A percentile compares a stretch with the other conserved stretches of the same genome.
Conservation (phyloP, 257 asterid genomes). For the Przewalskia tangutica region DNA sequence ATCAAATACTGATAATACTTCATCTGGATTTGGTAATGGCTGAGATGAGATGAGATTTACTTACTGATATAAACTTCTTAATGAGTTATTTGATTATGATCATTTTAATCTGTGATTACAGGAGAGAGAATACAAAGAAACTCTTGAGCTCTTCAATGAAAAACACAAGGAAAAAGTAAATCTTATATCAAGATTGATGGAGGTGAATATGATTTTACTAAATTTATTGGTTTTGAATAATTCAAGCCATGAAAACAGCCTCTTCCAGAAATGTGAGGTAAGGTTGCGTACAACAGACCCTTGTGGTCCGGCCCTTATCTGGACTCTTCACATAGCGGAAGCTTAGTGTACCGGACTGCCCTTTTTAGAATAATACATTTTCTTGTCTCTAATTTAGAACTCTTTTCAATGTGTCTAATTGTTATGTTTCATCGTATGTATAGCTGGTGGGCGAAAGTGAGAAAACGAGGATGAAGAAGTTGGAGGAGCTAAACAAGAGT, state of each 20-base stretch:
- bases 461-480: conserved; percentile 39
- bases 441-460: conserved; percentile 58
- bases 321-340: too few relatives aligned
- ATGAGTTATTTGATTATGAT: not conserved
- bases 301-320: too few relatives aligned
- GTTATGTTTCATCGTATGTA: not conserved
- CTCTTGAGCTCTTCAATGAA: conserved; percentile 44
- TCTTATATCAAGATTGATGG: conserved; percentile 37
- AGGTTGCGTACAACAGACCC: too few relatives aligned
- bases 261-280: too few relatives aligned
- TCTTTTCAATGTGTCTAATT: not conserved
- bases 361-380: not conserved
- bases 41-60: not conserved
- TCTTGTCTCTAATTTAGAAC: not conserved
- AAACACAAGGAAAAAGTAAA: conserved; percentile 49
- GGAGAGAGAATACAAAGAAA: conserved; percentile 59
- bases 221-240: not conserved
- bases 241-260: too few relatives aligned
- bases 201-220: conserved; percentile 18
- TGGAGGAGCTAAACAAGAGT: conserved; percentile 60
- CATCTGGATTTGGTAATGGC: not conserved
- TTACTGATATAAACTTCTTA: not conserved
- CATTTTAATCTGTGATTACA: not conserved
- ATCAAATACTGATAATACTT: not conserved
- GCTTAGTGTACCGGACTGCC: too few relatives aligned